phyloP scores from a whole-genome alignment of 176 grass and related monocot genomes.

The Areca catechu region DNA sequence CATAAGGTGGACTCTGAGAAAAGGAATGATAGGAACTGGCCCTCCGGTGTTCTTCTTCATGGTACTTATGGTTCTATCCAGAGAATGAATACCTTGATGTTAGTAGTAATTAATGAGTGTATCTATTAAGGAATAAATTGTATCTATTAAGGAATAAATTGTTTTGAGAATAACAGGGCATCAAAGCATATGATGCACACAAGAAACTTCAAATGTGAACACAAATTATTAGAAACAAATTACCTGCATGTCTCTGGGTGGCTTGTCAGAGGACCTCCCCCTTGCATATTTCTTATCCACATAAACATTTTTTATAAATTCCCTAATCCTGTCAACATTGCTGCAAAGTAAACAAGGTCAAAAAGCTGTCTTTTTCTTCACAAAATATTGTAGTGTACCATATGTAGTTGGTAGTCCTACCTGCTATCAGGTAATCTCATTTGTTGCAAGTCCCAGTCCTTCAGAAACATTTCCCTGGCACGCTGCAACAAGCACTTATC shows the following conservation, averaged over 20 bases:
- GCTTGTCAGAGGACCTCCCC: conserved; percentile 55
- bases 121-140: no score
- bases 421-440: conserved; percentile 62
- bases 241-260: conserved; percentile 85
- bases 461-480: conserved; percentile 66
- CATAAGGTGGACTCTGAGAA: conserved; percentile 88
- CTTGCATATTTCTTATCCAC: conserved; percentile 59
- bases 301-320: conserved; percentile 84
- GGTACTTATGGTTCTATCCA: conserved; percentile 43
- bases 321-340: conserved; percentile 52
- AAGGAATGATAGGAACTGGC: conserved; percentile 82
- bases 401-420: conserved; percentile 10
- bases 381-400: no score
- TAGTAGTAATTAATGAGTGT: no score
- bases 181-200: neutral
- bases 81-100: neutral
- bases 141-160: no score
- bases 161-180: no score
- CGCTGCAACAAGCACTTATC: conserved; percentile 31
- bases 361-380: no score
- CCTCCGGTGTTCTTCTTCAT: conserved; percentile 60
- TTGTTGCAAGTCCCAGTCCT: conserved; percentile 54
- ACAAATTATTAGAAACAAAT: neutral
- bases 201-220: neutral
- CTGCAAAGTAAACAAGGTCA: conserved; percentile 24